phyloP scores from a whole-genome alignment of 768 basidiomycete species.

The Coprinopsis strossmayeri region DNA sequence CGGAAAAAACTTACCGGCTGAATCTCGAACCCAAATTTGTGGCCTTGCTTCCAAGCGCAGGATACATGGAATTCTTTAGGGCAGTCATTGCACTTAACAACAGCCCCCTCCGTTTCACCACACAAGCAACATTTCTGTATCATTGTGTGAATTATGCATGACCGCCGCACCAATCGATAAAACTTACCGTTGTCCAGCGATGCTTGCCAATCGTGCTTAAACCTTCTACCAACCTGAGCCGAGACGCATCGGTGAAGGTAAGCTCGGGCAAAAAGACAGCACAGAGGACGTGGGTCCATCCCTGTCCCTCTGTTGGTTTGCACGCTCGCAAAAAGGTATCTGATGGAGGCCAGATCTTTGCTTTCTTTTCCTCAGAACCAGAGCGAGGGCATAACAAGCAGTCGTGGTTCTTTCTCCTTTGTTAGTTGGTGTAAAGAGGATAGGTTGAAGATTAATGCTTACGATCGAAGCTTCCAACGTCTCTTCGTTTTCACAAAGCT shows the following conservation, averaged over 20 bases:
- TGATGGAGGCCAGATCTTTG: conserved; percentile 37
- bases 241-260: conserved; percentile 68
- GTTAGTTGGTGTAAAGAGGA: neutral
- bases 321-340: conserved; percentile 68
- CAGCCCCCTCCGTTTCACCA: conserved; percentile 64
- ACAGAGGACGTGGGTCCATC: conserved; percentile 90
- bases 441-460: conserved; percentile 18
- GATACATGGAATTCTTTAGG: conserved; percentile 74
- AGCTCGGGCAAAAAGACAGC: conserved; percentile 83
- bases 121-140: conserved; percentile 73
- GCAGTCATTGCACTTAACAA: conserved; percentile 82
- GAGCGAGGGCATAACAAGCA: conserved; percentile 79
- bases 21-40: conserved; percentile 91
- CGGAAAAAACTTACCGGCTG: conserved; percentile 50
- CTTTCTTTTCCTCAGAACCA: conserved; percentile 42
- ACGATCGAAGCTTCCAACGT: conserved; percentile 78
- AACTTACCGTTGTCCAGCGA: conserved; percentile 69
- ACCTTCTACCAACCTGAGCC: conserved; percentile 79
- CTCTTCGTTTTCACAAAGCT: conserved; percentile 82
- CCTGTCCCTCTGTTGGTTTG: conserved; percentile 90
- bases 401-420: conserved; percentile 54
- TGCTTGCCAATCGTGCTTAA: conserved; percentile 64
- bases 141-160: neutral
- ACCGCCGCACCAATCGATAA: neutral
- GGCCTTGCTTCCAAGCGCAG: conserved; percentile 83